Evolutionary conservation across 805 yeast species (phyloP), one percentile per base, ranked within the genome.

Genomic region (Cyberlindnera saturnus): DNA sequence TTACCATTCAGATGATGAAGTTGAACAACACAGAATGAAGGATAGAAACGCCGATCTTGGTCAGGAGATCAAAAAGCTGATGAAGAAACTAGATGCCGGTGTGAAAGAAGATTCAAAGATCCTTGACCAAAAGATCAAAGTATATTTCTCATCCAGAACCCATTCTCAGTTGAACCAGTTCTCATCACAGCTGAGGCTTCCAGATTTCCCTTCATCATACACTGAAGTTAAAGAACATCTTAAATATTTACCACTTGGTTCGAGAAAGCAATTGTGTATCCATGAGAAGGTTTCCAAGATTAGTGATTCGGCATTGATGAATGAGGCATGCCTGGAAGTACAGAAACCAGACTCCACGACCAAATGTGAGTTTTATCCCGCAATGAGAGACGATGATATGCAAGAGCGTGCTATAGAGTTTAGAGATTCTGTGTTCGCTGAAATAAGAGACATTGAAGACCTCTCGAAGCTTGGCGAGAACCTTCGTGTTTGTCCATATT

Each of bases 91-190:
- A 0, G 71, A 60, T 10, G 52, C 57, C 6, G 45, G 46, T n/a
- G 49, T 36, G 11, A 49, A 46, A 9, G 45, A 39, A 47, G 49
- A 46, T 26, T 32, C 50, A 15, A 33, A 54, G 48, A 15, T 20
- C 4, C 36, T 54, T 9, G 53, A 50, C 7, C 62, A 65, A 16
- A 63, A 76, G 0, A 54, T 67, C 1, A 75, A 80, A 51, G 77
- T 90, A 1, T 76, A 64, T 51, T 89, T 81, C 57, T 73, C 95
- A 0, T 87, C 96, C 2, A 69, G 98, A 61, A 90, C 98, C 0
- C 97, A 90, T 56, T 86, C 96, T 0, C 98, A 90, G 59, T 66
- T 90, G 36, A 70, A 71, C 32, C 98, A 90, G 57, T 86, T 90
- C 56, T 77, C 88, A 0, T 74, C 77, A 14, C 96, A 91, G 52